Evolutionary conservation across 2,329 filamentous ascomycete genomes (phyloP).

Genomic region (Fusarium sp.): DNA sequence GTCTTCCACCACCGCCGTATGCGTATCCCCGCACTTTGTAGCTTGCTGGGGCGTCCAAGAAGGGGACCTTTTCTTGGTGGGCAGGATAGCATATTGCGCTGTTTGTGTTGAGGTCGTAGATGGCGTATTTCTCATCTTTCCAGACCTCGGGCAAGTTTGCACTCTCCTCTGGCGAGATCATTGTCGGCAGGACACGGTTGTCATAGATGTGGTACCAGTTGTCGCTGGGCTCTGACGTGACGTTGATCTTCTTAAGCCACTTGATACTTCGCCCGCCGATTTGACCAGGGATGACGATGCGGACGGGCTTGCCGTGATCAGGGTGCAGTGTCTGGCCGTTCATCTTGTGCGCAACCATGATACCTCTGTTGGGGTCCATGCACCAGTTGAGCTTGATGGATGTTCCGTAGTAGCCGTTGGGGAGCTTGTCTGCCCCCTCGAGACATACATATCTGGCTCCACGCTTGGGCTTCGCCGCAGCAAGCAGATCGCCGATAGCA

Average conservation of each 20-base stretch:
- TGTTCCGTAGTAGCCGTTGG: constrained; percentile 89
- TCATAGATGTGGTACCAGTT: constrained; percentile 98
- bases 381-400: constrained; percentile 89
- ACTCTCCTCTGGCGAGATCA: constrained; percentile 82
- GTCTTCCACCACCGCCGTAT: constrained; percentile 85
- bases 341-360: constrained; percentile 91
- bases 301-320: constrained; percentile 86
- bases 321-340: constrained; percentile 83
- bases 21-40: constrained; percentile 84
- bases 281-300: constrained; percentile 86
- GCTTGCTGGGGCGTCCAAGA: constrained; percentile 57
- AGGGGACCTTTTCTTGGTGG: constrained; percentile 73
- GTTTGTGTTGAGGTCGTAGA: constrained; percentile 91
- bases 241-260: constrained; percentile 83
- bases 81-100: constrained; percentile 82
- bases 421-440: constrained; percentile 87
- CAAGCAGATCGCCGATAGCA: constrained; percentile 75
- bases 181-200: constrained; percentile 88
- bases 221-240: constrained; percentile 81
- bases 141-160: constrained; percentile 79
- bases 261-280: constrained; percentile 94
- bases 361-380: constrained; percentile 81
- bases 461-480: constrained; percentile 71
- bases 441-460: constrained; percentile 87
- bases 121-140: constrained; percentile 90